phyloP scores from a whole-genome alignment of 2,329 filamentous ascomycete genomes.

The Ascochyta pisi region DNA sequence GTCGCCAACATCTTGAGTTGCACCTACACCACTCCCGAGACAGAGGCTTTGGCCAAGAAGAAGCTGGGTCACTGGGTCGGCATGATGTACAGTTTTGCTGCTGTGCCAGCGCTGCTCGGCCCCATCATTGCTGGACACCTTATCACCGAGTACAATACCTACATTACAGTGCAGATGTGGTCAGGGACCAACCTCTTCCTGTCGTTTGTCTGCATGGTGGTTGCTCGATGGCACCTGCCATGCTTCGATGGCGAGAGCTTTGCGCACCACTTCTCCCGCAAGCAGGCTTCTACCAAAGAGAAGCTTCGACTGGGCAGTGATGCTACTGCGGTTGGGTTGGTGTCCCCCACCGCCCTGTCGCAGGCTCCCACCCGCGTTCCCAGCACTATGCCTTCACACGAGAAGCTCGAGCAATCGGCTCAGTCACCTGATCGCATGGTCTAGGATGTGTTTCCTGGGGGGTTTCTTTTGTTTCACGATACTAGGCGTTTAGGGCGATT shows the following conservation, averaged over 20 bases:
- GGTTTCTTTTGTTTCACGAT: not conserved
- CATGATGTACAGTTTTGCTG: conserved; percentile 60
- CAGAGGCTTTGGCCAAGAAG: conserved; percentile 36
- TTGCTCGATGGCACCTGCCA: conserved; percentile 42
- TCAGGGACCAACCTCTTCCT: conserved; percentile 52
- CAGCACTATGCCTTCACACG: conserved; percentile 7
- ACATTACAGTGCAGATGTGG: conserved; percentile 57
- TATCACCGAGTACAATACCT: conserved; percentile 51
- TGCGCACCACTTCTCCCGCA: conserved; percentile 12
- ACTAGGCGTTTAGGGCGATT: not conserved
- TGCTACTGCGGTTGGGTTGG: conserved; percentile 7
- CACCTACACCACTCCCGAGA: conserved; percentile 42
- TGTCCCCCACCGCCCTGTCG: conserved; percentile 4
- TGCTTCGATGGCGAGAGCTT: conserved; percentile 37
- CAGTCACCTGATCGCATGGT: conserved; percentile 22
- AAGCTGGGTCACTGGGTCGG: conserved; percentile 60
- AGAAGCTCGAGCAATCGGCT: conserved; percentile 28
- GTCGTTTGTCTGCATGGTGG: conserved; percentile 51
- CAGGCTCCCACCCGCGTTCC: conserved; percentile 11
- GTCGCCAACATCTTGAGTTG: conserved; percentile 55
- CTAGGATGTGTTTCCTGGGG: not conserved
- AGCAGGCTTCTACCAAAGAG: conserved; percentile 6
- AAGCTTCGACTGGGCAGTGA: conserved; percentile 16
- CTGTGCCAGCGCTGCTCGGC: conserved; percentile 54
- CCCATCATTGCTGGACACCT: conserved; percentile 58